A percentile compares a stretch with the other conserved stretches of the same genome.
Conservation (phyloP, 179 eudicot genomes). For the Gypsophila paniculata region DNA sequence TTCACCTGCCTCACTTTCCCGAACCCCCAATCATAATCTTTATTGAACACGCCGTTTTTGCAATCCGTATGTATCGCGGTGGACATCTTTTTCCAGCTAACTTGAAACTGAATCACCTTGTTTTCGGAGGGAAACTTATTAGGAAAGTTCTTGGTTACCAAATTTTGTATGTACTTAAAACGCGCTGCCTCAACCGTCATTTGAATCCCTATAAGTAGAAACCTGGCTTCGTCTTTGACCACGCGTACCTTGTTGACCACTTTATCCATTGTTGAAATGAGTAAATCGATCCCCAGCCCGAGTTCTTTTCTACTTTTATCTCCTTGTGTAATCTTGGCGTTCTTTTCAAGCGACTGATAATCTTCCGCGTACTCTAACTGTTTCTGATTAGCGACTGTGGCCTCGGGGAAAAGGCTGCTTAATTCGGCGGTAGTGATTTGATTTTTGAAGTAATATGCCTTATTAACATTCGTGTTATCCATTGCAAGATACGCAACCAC, state of each 20-base stretch:
- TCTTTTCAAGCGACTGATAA: not conserved
- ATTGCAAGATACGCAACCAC: not conserved
- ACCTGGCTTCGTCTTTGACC: not conserved
- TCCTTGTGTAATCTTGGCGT: too few species aligned
- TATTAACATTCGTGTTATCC: not conserved
- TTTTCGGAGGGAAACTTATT: too few species aligned
- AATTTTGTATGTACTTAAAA: not conserved
- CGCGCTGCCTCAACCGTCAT: constrained; percentile 9
- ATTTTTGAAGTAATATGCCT: not conserved
- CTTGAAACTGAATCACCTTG: not conserved
- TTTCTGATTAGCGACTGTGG: not conserved
- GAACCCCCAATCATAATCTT: not conserved
- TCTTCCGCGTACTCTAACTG: not conserved
- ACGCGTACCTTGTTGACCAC: not conserved
- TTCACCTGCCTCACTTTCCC: not conserved
- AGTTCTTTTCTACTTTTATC: too few species aligned
- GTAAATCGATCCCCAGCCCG: not conserved
- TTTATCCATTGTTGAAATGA: not conserved
- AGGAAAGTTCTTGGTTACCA: not conserved
- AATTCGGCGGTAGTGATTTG: not conserved
- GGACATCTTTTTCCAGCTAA: not conserved
- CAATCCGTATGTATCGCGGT: not conserved
- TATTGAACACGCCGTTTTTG: too few species aligned
- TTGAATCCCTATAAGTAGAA: constrained; percentile 1
- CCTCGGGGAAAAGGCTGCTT: not conserved